Conservation (phyloP, 768 basidiomycete species). For the Cystobasidium tubakii region DNA sequence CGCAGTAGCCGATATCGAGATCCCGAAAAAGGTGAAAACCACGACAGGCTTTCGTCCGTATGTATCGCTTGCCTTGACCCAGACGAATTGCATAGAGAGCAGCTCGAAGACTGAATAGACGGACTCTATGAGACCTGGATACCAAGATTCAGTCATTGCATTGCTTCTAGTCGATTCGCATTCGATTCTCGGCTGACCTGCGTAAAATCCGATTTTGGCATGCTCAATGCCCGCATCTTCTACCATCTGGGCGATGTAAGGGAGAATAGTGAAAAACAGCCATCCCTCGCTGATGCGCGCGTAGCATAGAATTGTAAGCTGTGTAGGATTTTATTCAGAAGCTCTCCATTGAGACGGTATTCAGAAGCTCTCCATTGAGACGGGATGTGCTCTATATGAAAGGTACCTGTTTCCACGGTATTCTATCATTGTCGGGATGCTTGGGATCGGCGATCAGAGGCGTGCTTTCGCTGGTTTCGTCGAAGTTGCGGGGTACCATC, state of each 20-base stretch:
- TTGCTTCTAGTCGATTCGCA: too few relatives aligned
- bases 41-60: conserved; percentile 11
- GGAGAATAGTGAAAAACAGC: conserved; percentile 5
- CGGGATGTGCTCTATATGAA: too few relatives aligned
- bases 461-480: too few relatives aligned
- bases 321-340: too few relatives aligned
- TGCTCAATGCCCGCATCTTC: conserved; percentile 1
- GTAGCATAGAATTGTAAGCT: conserved; percentile 11
- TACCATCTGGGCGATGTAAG: conserved; percentile 14
- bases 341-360: too few relatives aligned
- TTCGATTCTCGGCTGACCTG: neutral
- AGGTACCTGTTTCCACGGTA: neutral
- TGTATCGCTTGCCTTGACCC: neutral
- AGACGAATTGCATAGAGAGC: conserved; percentile 5
- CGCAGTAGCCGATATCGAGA: neutral
- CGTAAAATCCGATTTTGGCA: neutral
- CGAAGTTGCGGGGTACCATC: too few relatives aligned
- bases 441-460: neutral
- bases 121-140: conserved; percentile 10
- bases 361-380: too few relatives aligned
- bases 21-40: neutral
- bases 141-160: neutral
- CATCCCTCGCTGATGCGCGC: conserved; percentile 1
- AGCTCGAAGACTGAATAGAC: neutral
- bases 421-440: neutral